Base-by-base conservation (phyloP, 2,329 filamentous ascomycete genomes). In the Trichoderma arundinaceum region DNA sequence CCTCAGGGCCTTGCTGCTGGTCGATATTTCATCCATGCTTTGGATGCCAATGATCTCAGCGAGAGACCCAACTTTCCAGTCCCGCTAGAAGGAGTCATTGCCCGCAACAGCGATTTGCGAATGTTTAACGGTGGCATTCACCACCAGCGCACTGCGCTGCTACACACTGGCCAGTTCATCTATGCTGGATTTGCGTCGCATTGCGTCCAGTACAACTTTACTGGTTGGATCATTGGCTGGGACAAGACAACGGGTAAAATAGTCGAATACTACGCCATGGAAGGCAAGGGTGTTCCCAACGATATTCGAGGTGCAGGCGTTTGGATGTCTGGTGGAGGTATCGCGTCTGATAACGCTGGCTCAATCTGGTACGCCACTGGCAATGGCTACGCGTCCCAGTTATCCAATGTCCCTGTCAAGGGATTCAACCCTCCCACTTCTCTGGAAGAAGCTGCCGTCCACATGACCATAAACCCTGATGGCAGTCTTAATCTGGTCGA, bases 181-280 rank as follows among this genome's bases (percentile, higher is more conserved):
- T 85, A 85, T 62, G 82, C 79, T 0, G 83, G 78, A 0, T 86
- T 86, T 67, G 84, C 83, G 0, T 84, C 83, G 9, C 81, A 86
- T 67, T 87, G 84, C 57, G 84, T 85, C 28, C 77, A 82, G 64
- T 86, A 82, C 72, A 84, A 86, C 70, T 85, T 85, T 67, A 85
- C 83, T 1, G 83, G 83, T 28, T 81, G 80, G 75, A 75, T 86
- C 46, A 76, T 86, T 46, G 82, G 82, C 3, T 79, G 81, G 70
- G 77, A 83, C 72, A 80, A 81, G 66, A 77, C 75, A 0, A 76
- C 73, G 0, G 77, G 77, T 13, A 69, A 74, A 19, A 68, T 77
- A 33, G 77, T 80, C 17, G 78, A 79, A 69, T 70, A 71, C 5
- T 83, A 76, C 69, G 76, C 81, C 1, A 81, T 78, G 7, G 76